A percentile compares a stretch with the other conserved stretches of the same genome.
Conservation (phyloP, 2,329 filamentous ascomycete genomes). For the Aspergillus caelatus region DNA sequence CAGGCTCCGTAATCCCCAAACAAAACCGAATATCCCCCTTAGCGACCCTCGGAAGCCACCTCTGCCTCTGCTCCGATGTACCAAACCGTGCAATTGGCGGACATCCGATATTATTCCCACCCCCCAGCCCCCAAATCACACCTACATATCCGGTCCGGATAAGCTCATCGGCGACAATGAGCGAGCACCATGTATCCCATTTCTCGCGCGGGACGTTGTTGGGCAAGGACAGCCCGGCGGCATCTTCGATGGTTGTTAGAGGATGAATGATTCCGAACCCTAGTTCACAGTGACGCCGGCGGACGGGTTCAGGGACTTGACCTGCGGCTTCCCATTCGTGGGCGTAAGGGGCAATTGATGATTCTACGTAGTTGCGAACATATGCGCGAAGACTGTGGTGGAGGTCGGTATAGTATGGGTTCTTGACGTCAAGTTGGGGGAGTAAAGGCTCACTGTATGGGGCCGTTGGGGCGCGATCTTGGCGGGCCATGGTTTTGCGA, state of each 20-base stretch:
- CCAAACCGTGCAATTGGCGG: conserved; percentile 68
- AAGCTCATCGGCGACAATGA: conserved; percentile 60
- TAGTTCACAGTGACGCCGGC: conserved; percentile 41
- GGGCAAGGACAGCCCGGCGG: conserved; percentile 43
- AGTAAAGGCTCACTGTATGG: conserved; percentile 49
- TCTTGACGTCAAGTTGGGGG: conserved; percentile 46
- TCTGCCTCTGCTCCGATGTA: conserved; percentile 59
- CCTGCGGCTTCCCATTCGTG: conserved; percentile 67
- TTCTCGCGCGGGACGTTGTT: conserved; percentile 52
- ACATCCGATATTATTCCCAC: conserved; percentile 64
- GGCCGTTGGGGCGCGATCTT: conserved; percentile 25
- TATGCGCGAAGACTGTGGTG: conserved; percentile 62
- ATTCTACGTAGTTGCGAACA: conserved; percentile 62
- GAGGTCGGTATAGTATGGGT: conserved; percentile 64
- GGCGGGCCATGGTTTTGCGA: neutral
- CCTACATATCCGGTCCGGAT: conserved; percentile 60
- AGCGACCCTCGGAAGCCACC: conserved; percentile 63
- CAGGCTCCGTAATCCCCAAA: conserved; percentile 67
- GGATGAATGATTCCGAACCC: conserved; percentile 44
- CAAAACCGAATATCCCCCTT: conserved; percentile 63
- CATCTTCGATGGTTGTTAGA: conserved; percentile 41
- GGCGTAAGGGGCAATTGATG: conserved; percentile 59
- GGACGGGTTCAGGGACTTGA: conserved; percentile 51
- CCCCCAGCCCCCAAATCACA: conserved; percentile 60
- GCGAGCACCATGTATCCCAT: conserved; percentile 60